phyloP scores from a whole-genome alignment of 2,329 filamentous ascomycete species.

The Ceratocystis alfenasii region DNA sequence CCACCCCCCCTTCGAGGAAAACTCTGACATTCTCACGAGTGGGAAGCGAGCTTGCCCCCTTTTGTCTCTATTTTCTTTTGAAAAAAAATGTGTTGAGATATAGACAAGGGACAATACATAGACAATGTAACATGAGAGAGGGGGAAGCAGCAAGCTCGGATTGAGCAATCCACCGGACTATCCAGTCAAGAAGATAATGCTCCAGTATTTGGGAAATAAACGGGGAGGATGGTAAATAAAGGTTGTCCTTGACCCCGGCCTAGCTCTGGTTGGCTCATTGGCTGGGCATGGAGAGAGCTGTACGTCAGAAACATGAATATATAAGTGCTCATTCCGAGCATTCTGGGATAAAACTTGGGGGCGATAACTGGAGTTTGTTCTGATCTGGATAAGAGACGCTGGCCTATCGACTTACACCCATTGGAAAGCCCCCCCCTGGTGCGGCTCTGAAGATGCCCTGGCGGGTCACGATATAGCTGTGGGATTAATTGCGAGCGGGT shows the following conservation, averaged over 20 bases:
- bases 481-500: neutral
- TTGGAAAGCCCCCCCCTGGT: neutral
- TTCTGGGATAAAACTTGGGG: neutral
- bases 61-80: neutral
- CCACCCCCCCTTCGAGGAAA: neutral
- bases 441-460: neutral
- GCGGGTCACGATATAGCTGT: neutral
- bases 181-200: no score
- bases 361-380: neutral
- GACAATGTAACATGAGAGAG: neutral
- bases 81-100: neutral
- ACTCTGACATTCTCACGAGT: neutral
- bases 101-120: neutral
- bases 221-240: no score
- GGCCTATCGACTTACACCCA: constrained; percentile 14
- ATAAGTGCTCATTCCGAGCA: no score
- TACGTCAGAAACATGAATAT: no score
- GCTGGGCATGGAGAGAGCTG: no score
- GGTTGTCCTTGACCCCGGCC: no score
- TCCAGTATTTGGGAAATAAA: no score
- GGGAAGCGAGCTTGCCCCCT: neutral
- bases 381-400: neutral
- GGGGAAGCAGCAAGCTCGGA: neutral
- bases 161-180: no score
- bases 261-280: no score